Base-by-base conservation (phyloP, 2,329 filamentous ascomycete genomes). In the Claviceps arundinis region DNA sequence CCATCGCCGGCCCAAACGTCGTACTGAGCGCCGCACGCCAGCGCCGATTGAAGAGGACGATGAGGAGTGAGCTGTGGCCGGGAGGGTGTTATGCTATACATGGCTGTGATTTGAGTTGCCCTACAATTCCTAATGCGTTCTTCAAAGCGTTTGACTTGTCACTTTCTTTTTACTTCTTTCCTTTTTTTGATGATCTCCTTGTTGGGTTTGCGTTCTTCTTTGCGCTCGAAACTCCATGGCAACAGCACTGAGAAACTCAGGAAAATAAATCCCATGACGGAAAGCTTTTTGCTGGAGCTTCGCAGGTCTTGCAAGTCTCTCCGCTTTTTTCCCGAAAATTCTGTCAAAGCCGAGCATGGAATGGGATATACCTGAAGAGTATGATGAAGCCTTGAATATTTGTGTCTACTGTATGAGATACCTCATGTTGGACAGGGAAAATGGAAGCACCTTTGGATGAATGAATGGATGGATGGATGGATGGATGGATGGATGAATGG, bases 11-110 rank as follows among this genome's bases (percentile, higher is more conserved):
- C 83, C 80, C 43, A 86, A 84, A 73, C 72, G 82, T 61, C 76
- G 81, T 59, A 79, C 77, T 56, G 82, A 87, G 68, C 73, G 85
- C 57, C 74, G 82, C 54, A 88, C 84, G 19, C 85, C 85, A 1
- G 85, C 84, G 14, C 78, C 81, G 5, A 85, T 89, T 52, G 81
- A 85, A 60, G 84, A 88, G 63, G 87, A 91, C 58, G 72, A 75
- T 0, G 72, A 89, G 38, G 91, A 90, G 56, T 62, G 56, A 56
- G 26, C 17, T 7, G 19, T 3, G 13, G 5, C 4, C 22, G 13
- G 5, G 30, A 30, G 22, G 6, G 1, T 30, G 26, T 17, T 30
- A 19, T 30, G 26, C 11, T 30, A 19, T 41, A 11, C 8, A 8
- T n/a, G 17, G 16, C n/a, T 11, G 14, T 19, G 16, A 6, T 37